Conservation (phyloP, 768 basidiomycete genomes). For the Neoboletus magnificus region DNA sequence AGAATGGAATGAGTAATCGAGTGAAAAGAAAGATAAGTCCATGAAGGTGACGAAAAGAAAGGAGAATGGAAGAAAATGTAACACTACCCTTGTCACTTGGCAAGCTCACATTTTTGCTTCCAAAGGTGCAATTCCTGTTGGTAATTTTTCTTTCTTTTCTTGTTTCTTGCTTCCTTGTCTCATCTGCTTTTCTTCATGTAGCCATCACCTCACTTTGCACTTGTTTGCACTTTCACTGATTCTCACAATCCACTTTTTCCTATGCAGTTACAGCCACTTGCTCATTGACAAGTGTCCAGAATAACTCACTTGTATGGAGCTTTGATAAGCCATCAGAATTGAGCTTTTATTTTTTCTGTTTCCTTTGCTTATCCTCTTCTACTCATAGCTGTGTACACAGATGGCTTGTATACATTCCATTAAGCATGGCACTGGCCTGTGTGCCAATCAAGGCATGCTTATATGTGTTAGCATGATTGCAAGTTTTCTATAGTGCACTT, state of each 20-base stretch:
- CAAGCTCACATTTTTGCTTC: not conserved
- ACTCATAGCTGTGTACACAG: conserved; percentile 14
- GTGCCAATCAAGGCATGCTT: conserved; percentile 7
- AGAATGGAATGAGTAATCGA: too few relatives aligned
- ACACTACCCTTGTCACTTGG: too few relatives aligned
- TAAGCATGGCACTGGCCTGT: conserved; percentile 14
- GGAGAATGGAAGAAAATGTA: too few relatives aligned
- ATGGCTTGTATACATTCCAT: conserved; percentile 1
- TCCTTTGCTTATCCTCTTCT: conserved; percentile 8
- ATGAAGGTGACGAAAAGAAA: too few relatives aligned
- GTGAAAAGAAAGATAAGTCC: too few relatives aligned
- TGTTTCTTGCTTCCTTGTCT: not conserved
- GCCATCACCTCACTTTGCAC: not conserved
- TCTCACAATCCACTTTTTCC: not conserved
- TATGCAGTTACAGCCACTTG: not conserved
- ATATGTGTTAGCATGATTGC: not conserved
- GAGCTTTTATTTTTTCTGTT: not conserved
- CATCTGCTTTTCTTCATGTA: conserved; percentile 20
- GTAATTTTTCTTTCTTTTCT: too few relatives aligned
- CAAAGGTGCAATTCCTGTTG: not conserved
- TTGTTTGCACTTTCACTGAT: not conserved
- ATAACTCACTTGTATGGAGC: conserved; percentile 17
- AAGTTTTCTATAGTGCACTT: not conserved
- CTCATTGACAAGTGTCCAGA: not conserved
- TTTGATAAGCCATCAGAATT: conserved; percentile 7